A percentile compares a stretch with the other conserved stretches of the same genome.
Conservation (phyloP, 192 early-diverging fungal species). For the Entrophospora sp. region DNA sequence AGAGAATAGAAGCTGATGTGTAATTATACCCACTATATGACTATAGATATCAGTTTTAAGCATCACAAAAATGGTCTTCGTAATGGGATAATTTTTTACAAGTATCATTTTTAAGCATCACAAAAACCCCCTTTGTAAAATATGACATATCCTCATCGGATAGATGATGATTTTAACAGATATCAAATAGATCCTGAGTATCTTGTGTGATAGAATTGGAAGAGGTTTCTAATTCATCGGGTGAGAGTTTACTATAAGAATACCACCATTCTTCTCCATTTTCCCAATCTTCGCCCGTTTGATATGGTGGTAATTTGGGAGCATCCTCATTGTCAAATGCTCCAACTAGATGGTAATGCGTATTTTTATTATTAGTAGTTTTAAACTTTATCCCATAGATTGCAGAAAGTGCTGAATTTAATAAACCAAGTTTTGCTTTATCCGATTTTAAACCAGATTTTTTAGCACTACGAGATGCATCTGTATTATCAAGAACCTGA, state of each 20-base stretch:
- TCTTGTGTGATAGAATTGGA: too few relatives aligned
- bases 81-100: background rate
- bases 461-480: conserved; percentile 12
- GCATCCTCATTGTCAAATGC: background rate
- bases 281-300: too few relatives aligned
- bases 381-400: conserved; percentile 7
- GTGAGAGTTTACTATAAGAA: too few relatives aligned
- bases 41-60: conserved; percentile 5
- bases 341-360: conserved; percentile 15
- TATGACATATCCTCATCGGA: background rate
- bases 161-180: too few relatives aligned
- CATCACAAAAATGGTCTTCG: conserved; percentile 1
- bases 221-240: too few relatives aligned
- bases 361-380: background rate
- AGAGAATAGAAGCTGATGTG: too few relatives aligned
- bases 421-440: background rate
- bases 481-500: conserved; percentile 17
- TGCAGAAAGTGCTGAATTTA: conserved; percentile 5
- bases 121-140: too few relatives aligned
- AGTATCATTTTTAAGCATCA: conserved; percentile 9
- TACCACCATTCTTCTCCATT: too few relatives aligned
- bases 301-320: too few relatives aligned
- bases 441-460: conserved; percentile 7
- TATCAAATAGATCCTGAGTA: too few relatives aligned
- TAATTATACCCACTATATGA: too few relatives aligned